Base-by-base conservation (phyloP, 495 filamentous ascomycete genomes). In the Chaetomium tenue region DNA sequence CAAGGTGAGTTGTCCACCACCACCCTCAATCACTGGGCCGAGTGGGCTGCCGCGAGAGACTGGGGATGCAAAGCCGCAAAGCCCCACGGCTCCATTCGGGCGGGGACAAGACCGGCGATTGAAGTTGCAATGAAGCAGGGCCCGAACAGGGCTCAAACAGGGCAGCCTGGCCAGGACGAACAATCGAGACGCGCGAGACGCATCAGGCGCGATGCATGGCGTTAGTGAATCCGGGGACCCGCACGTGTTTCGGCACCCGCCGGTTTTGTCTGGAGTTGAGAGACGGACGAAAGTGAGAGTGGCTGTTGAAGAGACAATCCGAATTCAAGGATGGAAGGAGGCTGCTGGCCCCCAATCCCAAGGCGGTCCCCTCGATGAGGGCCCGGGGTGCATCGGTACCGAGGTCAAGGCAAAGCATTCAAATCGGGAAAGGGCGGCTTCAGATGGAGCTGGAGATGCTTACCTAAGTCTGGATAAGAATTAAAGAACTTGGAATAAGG, bases 1-100 rank as follows among this genome's bases (percentile, higher is more conserved):
- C 78, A 78, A 75, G 77, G 76, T 80, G 77, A 79, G 77, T 80
- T 80, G 78, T 78, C 74, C 78, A 75, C 70, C 78, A 75, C 70
- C 70, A 65, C 67, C 71, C 62, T 72, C 70, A 68, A 67, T 66
- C 71, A 57, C 51, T 60, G 58, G 40, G 28, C 28, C n/a, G n/a
- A n/a, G n/a, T n/a, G n/a, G n/a, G n/a, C 2, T 30, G 28, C 28
- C 6, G 28, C 3, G 28, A 30, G 28, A 30, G 28, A 30, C 51
- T 60, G 60, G 40, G 40, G 54, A 67, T 60, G 61, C 65, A 70
- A n/a, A n/a, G 64, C 52, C 52, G 61, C 66, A 51, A 23, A 23
- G 57, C 59, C 57, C 60, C 61, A 46, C 53, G 57, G 50, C 48
- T 57, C 54, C 56, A 63, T 63, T 44, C 59, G 46, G 56, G 37